Evolutionary conservation across 495 filamentous ascomycete species (phyloP).

Genomic region (Penicillium paradoxum): DNA sequence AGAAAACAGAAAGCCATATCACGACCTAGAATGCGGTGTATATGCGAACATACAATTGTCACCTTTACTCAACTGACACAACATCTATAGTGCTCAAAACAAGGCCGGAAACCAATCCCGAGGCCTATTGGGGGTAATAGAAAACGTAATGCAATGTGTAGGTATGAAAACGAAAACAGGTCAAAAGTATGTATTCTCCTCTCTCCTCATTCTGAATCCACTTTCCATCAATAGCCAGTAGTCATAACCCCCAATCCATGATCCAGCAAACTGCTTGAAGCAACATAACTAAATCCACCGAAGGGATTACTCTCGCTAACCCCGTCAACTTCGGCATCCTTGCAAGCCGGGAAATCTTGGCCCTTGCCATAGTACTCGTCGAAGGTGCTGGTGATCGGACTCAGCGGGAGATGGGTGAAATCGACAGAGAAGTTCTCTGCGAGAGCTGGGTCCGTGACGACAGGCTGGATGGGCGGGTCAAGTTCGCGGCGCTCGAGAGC

Average conservation of each 20-base stretch:
- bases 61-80: too few species aligned
- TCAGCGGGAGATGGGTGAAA: slow-evolving; percentile 80
- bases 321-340: not conserved
- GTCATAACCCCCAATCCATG: slow-evolving; percentile 35
- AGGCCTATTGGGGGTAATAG: too few species aligned
- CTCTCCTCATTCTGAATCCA: too few species aligned
- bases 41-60: too few species aligned
- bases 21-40: too few species aligned
- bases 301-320: slow-evolving; percentile 64
- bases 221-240: slow-evolving; percentile 30
- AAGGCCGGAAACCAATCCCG: too few species aligned
- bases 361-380: slow-evolving; percentile 35
- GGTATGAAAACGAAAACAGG: too few species aligned
- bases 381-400: slow-evolving; percentile 51
- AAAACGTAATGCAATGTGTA: too few species aligned
- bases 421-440: slow-evolving; percentile 91
- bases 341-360: slow-evolving; percentile 14
- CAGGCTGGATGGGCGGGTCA: slow-evolving; percentile 78
- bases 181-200: too few species aligned
- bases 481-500: slow-evolving; percentile 71
- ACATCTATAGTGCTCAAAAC: too few species aligned
- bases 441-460: slow-evolving; percentile 89
- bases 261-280: slow-evolving; percentile 78
- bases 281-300: slow-evolving; percentile 95
- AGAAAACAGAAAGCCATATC: too few species aligned